Base-by-base conservation (phyloP, 2,329 filamentous ascomycete species). In the Aspergillus glaucus region DNA sequence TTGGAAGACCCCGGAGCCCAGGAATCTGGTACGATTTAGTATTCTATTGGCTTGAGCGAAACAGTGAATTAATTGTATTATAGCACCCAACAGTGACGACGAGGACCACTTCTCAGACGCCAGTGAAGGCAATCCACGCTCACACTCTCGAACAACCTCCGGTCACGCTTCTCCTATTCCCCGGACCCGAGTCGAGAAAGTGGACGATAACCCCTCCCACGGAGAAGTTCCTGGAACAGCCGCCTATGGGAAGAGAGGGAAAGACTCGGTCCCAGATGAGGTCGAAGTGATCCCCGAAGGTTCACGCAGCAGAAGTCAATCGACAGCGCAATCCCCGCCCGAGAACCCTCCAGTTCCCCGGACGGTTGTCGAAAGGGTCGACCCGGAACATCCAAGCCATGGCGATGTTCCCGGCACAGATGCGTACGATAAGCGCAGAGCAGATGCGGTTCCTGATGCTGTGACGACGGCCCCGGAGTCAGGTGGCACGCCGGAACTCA, bases 91-190 rank as follows among this genome's bases (percentile, higher is more conserved):
- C 50, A 78, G 76, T 50, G 77, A 73, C 45, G 77, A 73, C 44
- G 73, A 80, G 44, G 82, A 85, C 53, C 79, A 84, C 66, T 85
- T 85, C 65, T 83, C 81, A 43, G 82, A 85, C 61, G 82, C 82
- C 49, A 79, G 75, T 40, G 82, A 85, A 71, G 81, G 79, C 57
- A 67, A 68, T 42, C 52, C 57, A 28, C 59, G 55, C 60, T 60
- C 64, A 49, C 55, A 57, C 52, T 67, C 64, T 54, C 63, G 59
- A 53, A 58, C 61, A 61, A 61, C 62, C 44, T 72, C 73, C 46
- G 64, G 71, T 55, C 63, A 68, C 55, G 67, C 67, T 43, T 81
- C 79, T 8, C 76, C 79, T 46, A 75, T 83, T 48, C 81, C 81
- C 22, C 74, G 75, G 45, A 84, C 80, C n/a, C 73, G 81, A 53